Evolutionary conservation across 2,329 filamentous ascomycete genomes (phyloP).

Genomic region (Diaporthe helianthi): DNA sequence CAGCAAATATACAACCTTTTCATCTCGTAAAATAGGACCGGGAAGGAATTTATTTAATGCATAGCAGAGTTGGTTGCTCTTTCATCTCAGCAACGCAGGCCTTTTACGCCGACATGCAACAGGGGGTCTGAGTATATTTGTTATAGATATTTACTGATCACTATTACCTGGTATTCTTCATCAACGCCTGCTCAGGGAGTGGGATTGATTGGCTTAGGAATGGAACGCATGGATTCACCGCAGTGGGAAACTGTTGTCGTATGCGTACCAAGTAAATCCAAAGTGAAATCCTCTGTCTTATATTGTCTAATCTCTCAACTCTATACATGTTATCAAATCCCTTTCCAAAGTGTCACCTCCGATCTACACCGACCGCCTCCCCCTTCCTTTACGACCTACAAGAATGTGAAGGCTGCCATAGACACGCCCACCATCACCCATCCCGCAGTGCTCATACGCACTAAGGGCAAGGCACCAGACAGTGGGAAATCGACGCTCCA

Average conservation of each 20-base stretch:
- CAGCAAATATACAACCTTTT: no score
- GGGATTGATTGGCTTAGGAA: background rate
- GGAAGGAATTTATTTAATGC: slow-evolving; percentile 18
- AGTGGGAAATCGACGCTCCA: background rate
- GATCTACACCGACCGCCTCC: no score
- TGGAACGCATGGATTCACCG: background rate
- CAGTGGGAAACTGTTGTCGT: no score
- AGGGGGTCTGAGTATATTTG: background rate
- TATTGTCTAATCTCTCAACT: background rate
- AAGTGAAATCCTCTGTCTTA: background rate
- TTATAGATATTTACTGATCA: no score
- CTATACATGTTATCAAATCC: background rate
- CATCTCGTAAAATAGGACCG: background rate
- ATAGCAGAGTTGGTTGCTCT: no score
- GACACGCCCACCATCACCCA: background rate
- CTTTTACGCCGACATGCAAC: background rate
- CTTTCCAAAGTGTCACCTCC: background rate
- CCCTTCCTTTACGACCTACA: background rate
- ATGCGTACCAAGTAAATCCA: no score
- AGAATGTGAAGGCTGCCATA: background rate
- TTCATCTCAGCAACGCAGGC: background rate
- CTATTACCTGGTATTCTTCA: no score
- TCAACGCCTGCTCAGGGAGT: background rate
- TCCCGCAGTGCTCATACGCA: background rate
- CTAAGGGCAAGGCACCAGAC: background rate